These are phyloP conservation scores for Cordyceps cateniannulata DNA, from an alignment of 2,329 filamentous ascomycete species.

Conservation along the genomic window DNA sequence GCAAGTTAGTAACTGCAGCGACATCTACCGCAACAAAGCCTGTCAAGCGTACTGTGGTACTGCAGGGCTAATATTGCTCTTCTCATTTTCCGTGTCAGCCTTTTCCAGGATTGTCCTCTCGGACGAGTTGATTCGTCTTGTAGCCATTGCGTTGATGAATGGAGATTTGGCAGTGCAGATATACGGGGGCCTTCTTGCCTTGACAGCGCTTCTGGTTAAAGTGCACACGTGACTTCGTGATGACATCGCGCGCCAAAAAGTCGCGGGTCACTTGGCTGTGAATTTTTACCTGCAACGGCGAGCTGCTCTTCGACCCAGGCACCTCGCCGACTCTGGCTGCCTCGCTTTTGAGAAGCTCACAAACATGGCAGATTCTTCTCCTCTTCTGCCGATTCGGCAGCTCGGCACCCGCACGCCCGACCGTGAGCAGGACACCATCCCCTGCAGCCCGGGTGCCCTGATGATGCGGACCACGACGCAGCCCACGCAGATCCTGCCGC, in stretches of 20 bases:
- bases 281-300: conserved; percentile 11
- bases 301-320: not conserved
- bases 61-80: conserved; percentile 72
- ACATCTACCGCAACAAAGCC: conserved; percentile 6
- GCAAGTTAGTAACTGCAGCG: conserved; percentile 10
- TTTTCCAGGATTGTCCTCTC: conserved; percentile 63
- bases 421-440: conserved; percentile 38
- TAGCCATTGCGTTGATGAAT: conserved; percentile 51
- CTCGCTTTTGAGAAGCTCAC: not conserved
- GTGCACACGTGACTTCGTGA: conserved; percentile 22
- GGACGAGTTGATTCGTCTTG: conserved; percentile 56
- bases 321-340: not conserved
- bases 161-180: conserved; percentile 1
- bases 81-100: conserved; percentile 45
- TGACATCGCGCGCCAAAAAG: conserved; percentile 5
- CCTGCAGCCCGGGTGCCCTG: conserved; percentile 35
- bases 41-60: conserved; percentile 59
- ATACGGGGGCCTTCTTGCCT: not conserved
- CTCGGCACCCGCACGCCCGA: conserved; percentile 37
- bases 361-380: conserved; percentile 13
- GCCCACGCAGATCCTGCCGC: conserved; percentile 38
- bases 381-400: conserved; percentile 7
- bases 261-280: conserved; percentile 2
- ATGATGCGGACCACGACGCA: conserved; percentile 28
- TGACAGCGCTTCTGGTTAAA: not conserved